A percentile compares a stretch with the other conserved stretches of the same genome.
phyloP scores from a whole-genome alignment of 495 filamentous ascomycete species.

The Neurospora discreta region DNA sequence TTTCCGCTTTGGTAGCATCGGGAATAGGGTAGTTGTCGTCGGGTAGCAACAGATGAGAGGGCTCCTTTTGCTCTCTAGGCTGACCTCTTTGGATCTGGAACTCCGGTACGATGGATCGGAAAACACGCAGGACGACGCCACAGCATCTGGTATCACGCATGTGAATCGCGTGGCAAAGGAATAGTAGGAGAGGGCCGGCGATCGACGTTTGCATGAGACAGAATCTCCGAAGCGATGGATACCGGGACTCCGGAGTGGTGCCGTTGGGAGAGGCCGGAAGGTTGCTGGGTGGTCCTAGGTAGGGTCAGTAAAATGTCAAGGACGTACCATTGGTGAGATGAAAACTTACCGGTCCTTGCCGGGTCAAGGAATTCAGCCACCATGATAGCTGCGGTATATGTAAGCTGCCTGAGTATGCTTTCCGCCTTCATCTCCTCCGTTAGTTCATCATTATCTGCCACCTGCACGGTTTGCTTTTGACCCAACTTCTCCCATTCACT shows the following conservation, averaged over 20 bases:
- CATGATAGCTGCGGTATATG: conserved; percentile 82
- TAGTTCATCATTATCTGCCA: conserved; percentile 51
- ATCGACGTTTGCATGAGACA: conserved; percentile 68
- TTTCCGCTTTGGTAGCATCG: conserved; percentile 41
- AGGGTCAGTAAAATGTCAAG: background rate
- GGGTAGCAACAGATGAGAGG: background rate
- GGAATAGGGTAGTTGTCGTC: conserved; percentile 37
- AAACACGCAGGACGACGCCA: conserved; percentile 69
- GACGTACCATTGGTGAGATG: background rate
- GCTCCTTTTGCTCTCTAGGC: background rate
- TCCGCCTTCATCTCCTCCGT: conserved; percentile 97
- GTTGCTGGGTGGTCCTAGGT: background rate
- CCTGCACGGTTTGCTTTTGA: conserved; percentile 39
- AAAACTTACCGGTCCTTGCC: conserved; percentile 40
- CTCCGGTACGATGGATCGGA: conserved; percentile 72
- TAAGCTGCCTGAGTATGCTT: conserved; percentile 88
- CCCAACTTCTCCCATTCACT: conserved; percentile 72
- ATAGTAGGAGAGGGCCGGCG: conserved; percentile 78
- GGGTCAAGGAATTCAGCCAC: conserved; percentile 80
- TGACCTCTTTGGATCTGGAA: conserved; percentile 31
- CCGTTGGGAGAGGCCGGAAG: background rate
- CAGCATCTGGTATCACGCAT: conserved; percentile 89
- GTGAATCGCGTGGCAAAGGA: conserved; percentile 79
- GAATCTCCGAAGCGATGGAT: conserved; percentile 58
- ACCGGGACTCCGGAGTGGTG: conserved; percentile 9